Evolutionary conservation across 2,329 filamentous ascomycete species (phyloP), one percentile per base, ranked within the genome.

Genomic region (Paradendryphiella salina): DNA sequence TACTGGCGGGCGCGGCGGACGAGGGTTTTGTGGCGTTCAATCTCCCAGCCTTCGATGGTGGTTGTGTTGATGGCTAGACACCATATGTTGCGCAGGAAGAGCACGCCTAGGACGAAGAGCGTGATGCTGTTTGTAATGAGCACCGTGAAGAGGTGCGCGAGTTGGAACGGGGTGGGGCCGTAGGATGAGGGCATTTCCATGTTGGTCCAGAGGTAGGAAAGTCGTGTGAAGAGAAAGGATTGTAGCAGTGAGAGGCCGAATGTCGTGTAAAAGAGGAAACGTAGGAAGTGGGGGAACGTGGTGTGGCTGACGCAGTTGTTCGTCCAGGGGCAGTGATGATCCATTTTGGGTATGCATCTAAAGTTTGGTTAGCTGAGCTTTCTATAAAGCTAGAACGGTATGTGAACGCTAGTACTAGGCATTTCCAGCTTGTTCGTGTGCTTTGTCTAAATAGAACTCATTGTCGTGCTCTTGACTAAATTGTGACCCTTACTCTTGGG

Each of bases 271-370:
- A 84, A 69, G 35, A 94, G 78, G 75, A 94, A 93, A 62, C 89
- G 88, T 38, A 91, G 58, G 73, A 94, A 94, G 75, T 93, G 86
- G 6, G 90, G 89, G 64, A 91, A 89, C 1, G 88, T 92, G 53
- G 85, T 86, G 71, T 91, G 82, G 10, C 88, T 91, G 45, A 94
- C 88, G 76, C 90, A 95, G 74, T 92, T 93, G 54, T 76, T 78
- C 3, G 88, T 93, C 89, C 89, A 94, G 2, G 89, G 88, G 67
- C 89, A 94, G 75, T 95, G 89, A 74, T 91, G 88, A 75, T 92
- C 88, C 88, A 92, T 92, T 73, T 85, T 87, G 31, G 87, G 86
- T 40, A 91, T 82, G 72, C 88, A 91, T 62, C 81, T 83, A 45
- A 5, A 11, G 2, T 26, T 4, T 33, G 15, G 50, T 42, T 50